These are phyloP conservation scores for Peniophora sp. DNA, from an alignment of 1,284 basidiomycete genomes.

Conservation along the genomic window DNA sequence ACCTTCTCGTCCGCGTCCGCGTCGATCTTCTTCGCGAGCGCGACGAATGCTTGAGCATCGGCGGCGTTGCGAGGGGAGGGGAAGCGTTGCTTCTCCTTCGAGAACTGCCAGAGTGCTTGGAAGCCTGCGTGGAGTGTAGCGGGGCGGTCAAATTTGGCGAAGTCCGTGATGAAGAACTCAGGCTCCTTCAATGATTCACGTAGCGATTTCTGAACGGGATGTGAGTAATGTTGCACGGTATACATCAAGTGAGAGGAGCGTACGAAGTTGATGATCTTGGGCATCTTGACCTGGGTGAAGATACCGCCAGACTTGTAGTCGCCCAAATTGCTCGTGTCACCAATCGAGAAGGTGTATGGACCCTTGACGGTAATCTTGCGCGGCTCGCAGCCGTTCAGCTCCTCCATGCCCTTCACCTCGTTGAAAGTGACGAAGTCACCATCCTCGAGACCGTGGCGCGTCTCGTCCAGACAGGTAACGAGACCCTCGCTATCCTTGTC, in stretches of 20 bases:
- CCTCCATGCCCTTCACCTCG: constrained; percentile 96
- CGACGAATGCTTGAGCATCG: constrained; percentile 72
- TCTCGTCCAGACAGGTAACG: constrained; percentile 96
- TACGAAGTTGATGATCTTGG: constrained; percentile 90
- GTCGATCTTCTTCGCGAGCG: constrained; percentile 75
- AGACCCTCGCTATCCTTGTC: constrained; percentile 82
- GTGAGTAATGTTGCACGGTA: background rate
- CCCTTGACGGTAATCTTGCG: constrained; percentile 92
- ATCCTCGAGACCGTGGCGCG: constrained; percentile 95
- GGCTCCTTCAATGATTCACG: constrained; percentile 80
- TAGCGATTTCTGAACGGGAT: constrained; percentile 73
- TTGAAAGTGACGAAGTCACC: constrained; percentile 97
- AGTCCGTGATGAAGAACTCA: constrained; percentile 93
- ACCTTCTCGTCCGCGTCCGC: constrained; percentile 76
- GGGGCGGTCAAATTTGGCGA: constrained; percentile 96
- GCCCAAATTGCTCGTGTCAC: constrained; percentile 75
- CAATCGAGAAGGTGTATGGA: constrained; percentile 93
- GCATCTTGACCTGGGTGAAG: constrained; percentile 99
- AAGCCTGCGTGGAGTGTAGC: constrained; percentile 89
- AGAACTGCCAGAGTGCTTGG: constrained; percentile 87
- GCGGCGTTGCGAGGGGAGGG: constrained; percentile 81
- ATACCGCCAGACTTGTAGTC: constrained; percentile 88
- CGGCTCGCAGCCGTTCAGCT: constrained; percentile 87
- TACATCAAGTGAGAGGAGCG: constrained; percentile 22
- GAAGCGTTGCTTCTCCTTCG: constrained; percentile 57